Evolutionary conservation across 768 basidiomycete species (phyloP), one percentile per base, ranked within the genome.

Genomic region (Symmetrospora coprosmae): DNA sequence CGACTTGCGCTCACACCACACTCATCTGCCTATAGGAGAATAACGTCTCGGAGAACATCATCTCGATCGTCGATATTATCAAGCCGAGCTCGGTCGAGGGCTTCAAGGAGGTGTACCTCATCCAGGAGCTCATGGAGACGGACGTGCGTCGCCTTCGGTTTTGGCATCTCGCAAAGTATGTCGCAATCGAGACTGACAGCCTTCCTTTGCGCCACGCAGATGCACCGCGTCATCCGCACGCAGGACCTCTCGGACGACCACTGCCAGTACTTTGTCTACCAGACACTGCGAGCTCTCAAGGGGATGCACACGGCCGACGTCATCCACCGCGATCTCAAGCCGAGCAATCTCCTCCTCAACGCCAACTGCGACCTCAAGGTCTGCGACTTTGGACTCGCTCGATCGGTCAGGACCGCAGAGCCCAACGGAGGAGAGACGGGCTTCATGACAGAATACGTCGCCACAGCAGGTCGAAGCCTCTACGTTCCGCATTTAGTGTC

Each of bases 261-360:
- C 50, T 65, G n/a, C 67, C 89, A 97, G 73, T 99, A 99, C 72
- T 96, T 99, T 71, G 83, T 92, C 66, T 99, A 99, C 72, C 92
- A 96, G 82, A 89, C 89, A 0, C 79, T 94, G 1, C 81, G 92
- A 40, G 92, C 89, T 0, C 75, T 99, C 65, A 99, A 99, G 72
- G 90, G 90, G 0, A 78, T 96, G 3, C 91, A 96, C 70, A 86
- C 87, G 0, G 68, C 66, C 13, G 66, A 96, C 68, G 89, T 97
- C 52, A 81, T 99, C 30, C 74, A 74, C 61, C 82, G 92, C 51
- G 92, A 99, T 72, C 79, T 99, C 47, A 99, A 97, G 69, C 92
- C 92, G 0, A 90, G 87, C 0, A 99, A 97, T 70, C 77, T 99
- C 23, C 79, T 99, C 1, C 75, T 99, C 61, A 99, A 99, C 68